Base-by-base conservation (phyloP, 2,329 filamentous ascomycete species). In the Ascochyta rabiei region DNA sequence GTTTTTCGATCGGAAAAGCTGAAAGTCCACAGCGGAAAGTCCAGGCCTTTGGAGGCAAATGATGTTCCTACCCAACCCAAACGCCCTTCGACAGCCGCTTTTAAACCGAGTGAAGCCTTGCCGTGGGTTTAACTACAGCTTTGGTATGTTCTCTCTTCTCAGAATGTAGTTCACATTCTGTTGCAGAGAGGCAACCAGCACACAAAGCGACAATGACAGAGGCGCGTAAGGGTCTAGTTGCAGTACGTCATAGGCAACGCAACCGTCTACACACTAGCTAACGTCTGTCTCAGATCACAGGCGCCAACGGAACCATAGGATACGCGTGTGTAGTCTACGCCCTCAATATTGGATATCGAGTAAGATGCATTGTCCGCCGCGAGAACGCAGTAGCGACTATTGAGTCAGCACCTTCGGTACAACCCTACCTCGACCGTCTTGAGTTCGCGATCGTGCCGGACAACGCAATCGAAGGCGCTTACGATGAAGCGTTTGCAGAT, bases 231-330 rank as follows among this genome's bases (percentile, higher is more conserved):
- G 64, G 62, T 16, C 59, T 71, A 1, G 61, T 73, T 15, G 68
- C 63, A 37, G 69, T 72, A 66, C 42, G 55, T 49, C 48, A 35
- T 51, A 19, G 10, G 31, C 16, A 13, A 45, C 10, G 33, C n/a
- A 40, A 8, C 10, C 12, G 1, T 28, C 35, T 12, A 28, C 10
- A n/a, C 10, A 23, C 9, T 9, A 28, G 21, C 48, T 63, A 23
- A 62, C 40, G 9, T 26, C 9, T 34, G 30, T 16, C 9, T 3
- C 41, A 74, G 71, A 68, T 74, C 12, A 74, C 71, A 3, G 71
- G 71, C 28, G 68, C 69, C 31, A 74, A 74, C 43, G 70, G 71
- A 33, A 71, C 68, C 4, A 73, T 73, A 23, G 71, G 71, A 12
- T 73, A 73, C 41, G 64, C 64, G 10, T 70, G 62, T 37, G 60